Evolutionary conservation across 2,329 filamentous ascomycete genomes (phyloP), one percentile per base, ranked within the genome.

Genomic region (Cucurbitaria berberidis): DNA sequence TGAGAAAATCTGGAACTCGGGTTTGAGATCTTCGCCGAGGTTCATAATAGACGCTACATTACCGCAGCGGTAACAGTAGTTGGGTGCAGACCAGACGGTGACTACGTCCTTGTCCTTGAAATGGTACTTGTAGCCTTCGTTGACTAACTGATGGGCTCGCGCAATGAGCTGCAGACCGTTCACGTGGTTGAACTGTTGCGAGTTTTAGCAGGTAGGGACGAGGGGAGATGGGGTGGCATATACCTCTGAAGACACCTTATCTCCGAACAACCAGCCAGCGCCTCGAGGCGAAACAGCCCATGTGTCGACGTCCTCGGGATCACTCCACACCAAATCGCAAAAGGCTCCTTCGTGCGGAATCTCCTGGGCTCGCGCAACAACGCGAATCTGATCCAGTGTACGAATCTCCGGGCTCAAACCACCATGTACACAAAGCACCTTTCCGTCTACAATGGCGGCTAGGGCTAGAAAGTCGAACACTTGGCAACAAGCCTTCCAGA

Each of bases 401-500:
- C 93, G 84, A 76, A 99, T 98, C 78, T 99, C 96, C n/a, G 95
- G 95, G 57, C 91, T 96, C 59, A 99, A 84, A 64, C 95, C 95
- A 67, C 95, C 95, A 82, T 99, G 95, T 55, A 99, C 88, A 79
- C 95, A 99, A 80, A 99, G 96, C 74, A 99, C 97, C 81, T 98
- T 93, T 81, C 96, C 96, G 80, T 99, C 93, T 77, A 99, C 96
- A 69, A 99, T 87, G 66, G 95, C 95, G 62, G 93, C 97, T 65
- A 99, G 86, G 63, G 95, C 93, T 34, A 99, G 90, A 81, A 95
- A 99, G 80, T 99, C 95, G 80, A 99, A 99, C 48, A 99, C 88
- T 77, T 99, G 93, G 73, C 93, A 97, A 76, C 96, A 99, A 76
- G 91, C 97, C 82, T 97, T 97, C 95, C 95, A 99, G 60, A 99